Evolutionary conservation across 2,329 filamentous ascomycete species (phyloP).

Genomic region (Amauroascus niger): DNA sequence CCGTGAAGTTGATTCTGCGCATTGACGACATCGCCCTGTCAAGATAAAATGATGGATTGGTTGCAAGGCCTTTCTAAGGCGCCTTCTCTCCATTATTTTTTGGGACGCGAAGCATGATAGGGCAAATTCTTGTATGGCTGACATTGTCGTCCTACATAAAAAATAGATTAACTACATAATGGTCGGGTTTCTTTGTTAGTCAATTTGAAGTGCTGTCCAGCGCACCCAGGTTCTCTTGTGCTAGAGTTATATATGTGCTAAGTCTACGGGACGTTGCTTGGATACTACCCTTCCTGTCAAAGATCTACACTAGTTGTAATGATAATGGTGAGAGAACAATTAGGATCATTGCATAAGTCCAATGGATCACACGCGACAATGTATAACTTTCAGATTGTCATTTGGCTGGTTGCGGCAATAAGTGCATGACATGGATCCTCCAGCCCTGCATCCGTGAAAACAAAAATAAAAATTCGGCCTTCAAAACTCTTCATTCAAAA

Average conservation of each 20-base stretch:
- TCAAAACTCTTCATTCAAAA: no score
- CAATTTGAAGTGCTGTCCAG: neutral
- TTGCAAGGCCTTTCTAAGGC: neutral
- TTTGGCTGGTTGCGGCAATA: neutral
- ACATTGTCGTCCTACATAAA: neutral
- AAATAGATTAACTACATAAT: constrained; percentile 10
- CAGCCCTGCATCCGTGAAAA: no score
- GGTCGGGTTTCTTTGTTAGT: neutral
- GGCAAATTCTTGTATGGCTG: neutral
- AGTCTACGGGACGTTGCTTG: neutral
- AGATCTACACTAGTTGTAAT: no score
- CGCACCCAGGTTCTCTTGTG: neutral
- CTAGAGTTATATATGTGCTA: neutral
- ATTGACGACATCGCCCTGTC: constrained; percentile 58
- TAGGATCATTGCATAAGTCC: no score
- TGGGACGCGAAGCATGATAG: neutral
- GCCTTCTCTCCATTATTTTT: neutral
- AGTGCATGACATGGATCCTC: no score
- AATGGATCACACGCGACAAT: no score
- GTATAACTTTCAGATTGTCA: no score
- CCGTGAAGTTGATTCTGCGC: constrained; percentile 84
- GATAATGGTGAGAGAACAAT: no score
- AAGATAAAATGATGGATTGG: constrained; percentile 22
- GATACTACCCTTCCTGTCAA: neutral
- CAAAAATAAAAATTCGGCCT: no score